phyloP scores from a whole-genome alignment of 1,284 basidiomycete genomes.

The Cutaneotrichosporon cutaneum region DNA sequence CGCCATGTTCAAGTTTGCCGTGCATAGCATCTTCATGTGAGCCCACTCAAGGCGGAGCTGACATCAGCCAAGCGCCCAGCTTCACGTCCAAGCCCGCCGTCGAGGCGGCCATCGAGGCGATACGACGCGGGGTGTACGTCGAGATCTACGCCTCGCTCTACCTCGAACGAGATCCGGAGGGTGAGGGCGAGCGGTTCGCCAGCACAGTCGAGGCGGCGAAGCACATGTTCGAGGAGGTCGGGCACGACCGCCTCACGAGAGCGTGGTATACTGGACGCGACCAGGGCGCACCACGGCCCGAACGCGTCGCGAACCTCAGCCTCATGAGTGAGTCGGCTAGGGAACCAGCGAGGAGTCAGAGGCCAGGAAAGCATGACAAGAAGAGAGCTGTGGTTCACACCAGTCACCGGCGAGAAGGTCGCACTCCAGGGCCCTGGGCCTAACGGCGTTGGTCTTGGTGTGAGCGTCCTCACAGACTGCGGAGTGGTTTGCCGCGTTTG shows the following conservation, averaged over 20 bases:
- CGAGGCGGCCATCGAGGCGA: constrained; percentile 62
- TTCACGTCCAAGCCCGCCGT: constrained; percentile 67
- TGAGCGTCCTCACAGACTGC: constrained; percentile 69
- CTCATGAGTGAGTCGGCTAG: constrained; percentile 61
- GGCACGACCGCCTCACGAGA: constrained; percentile 57
- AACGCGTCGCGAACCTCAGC: constrained; percentile 67
- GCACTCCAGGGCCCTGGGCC: constrained; percentile 59
- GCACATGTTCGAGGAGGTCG: constrained; percentile 50
- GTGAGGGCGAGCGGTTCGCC: constrained; percentile 69
- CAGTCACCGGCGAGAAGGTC: constrained; percentile 63
- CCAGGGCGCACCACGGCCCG: constrained; percentile 64
- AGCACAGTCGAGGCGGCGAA: constrained; percentile 61
- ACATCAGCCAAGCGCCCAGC: constrained; percentile 61
- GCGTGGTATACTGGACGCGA: constrained; percentile 62
- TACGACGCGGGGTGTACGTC: constrained; percentile 62
- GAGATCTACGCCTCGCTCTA: constrained; percentile 63
- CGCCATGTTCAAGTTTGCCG: constrained; percentile 63
- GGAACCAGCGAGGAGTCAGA: no score
- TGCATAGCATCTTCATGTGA: constrained; percentile 63
- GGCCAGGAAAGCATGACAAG: no score
- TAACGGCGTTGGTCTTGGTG: constrained; percentile 73
- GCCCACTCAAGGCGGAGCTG: neutral
- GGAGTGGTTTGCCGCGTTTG: constrained; percentile 60
- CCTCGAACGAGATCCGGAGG: constrained; percentile 69
- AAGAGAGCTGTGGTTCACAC: constrained; percentile 29